phyloP scores from a whole-genome alignment of 345 rosid species.

The Boechera stricta region DNA sequence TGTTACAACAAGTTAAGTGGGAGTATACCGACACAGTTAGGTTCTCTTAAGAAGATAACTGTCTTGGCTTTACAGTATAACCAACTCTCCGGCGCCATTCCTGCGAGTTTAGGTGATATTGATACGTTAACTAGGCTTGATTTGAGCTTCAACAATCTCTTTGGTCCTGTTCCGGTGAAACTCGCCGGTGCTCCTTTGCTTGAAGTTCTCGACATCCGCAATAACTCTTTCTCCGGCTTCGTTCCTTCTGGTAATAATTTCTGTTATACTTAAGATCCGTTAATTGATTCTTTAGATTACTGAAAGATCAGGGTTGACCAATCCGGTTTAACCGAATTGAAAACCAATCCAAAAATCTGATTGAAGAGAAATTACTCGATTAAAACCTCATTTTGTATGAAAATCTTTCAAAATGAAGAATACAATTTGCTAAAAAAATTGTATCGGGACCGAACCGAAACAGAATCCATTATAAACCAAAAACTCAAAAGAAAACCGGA shows the following conservation, averaged over 20 bases:
- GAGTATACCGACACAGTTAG: constrained; percentile 77
- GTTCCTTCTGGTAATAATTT: constrained; percentile 70
- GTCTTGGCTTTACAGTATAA: constrained; percentile 87
- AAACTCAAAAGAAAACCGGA: not conserved
- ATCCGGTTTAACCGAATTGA: not conserved
- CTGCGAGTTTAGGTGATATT: constrained; percentile 86
- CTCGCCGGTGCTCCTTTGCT: constrained; percentile 68
- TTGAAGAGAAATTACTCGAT: too few relatives aligned
- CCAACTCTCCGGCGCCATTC: constrained; percentile 83
- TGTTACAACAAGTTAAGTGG: constrained; percentile 87
- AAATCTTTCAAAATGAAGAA: too few relatives aligned
- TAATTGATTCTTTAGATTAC: not conserved
- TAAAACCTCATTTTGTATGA: too few relatives aligned
- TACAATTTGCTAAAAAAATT: too few relatives aligned
- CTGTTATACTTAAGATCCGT: not conserved
- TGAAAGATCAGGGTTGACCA: not conserved
- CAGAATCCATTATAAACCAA: not conserved
- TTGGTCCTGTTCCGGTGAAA: constrained; percentile 82
- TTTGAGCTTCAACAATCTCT: constrained; percentile 80
- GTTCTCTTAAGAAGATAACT: constrained; percentile 66
- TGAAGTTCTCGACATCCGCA: constrained; percentile 76
- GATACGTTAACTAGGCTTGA: constrained; percentile 71
- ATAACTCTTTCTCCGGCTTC: constrained; percentile 83
- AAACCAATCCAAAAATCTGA: not conserved
- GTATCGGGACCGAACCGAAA: not conserved